Conservation (phyloP, 306 rosid species). For the Acacia melanoxylon region DNA sequence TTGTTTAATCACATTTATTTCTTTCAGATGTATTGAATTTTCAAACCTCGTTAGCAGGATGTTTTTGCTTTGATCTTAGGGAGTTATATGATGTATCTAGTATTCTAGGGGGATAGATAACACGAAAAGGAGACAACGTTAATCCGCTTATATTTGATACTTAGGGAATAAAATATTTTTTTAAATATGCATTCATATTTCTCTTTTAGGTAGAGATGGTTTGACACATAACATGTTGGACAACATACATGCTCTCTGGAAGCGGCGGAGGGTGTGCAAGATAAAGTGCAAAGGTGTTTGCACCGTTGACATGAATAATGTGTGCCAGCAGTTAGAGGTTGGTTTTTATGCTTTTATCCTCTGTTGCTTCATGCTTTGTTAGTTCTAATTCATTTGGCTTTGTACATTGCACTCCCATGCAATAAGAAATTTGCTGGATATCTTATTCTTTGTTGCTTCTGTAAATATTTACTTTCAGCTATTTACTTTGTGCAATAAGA, state of each 20-base stretch:
- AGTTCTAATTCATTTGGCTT: constrained; percentile 17
- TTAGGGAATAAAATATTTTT: neutral
- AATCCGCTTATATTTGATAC: neutral
- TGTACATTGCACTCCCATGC: neutral
- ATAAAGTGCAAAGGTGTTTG: constrained; percentile 93
- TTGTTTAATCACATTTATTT: constrained; percentile 3
- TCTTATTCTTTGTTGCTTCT: neutral
- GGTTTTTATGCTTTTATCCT: constrained; percentile 32
- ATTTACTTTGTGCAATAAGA: neutral
- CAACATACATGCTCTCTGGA: constrained; percentile 78
- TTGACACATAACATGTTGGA: constrained; percentile 98
- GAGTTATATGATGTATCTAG: neutral
- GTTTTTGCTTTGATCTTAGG: neutral
- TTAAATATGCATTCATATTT: constrained; percentile 1
- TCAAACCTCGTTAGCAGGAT: constrained; percentile 1
- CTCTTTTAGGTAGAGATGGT: constrained; percentile 87
- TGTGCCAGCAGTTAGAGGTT: constrained; percentile 83
- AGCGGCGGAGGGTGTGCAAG: constrained; percentile 85
- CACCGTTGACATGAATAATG: constrained; percentile 74
- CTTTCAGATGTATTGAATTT: neutral
- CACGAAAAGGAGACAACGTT: neutral
- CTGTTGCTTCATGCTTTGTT: neutral
- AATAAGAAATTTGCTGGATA: neutral
- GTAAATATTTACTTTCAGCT: neutral
- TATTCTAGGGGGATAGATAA: neutral